A percentile compares a stretch with the other conserved stretches of the same genome.
phyloP scores from a whole-genome alignment of 2,329 filamentous ascomycete genomes.

The Pseudogymnoascus sp. region DNA sequence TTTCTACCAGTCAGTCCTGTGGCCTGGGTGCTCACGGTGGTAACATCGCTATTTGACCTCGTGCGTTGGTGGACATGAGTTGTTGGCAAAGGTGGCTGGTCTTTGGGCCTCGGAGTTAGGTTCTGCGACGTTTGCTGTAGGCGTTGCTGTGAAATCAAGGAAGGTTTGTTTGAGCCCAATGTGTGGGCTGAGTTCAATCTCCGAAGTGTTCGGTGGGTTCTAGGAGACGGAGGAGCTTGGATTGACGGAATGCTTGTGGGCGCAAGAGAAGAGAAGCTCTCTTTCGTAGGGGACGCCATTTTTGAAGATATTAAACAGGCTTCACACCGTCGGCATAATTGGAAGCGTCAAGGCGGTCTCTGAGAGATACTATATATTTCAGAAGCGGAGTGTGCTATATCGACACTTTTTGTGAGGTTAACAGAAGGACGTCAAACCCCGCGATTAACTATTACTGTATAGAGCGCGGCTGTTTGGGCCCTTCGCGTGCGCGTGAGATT shows the following conservation, averaged over 20 bases:
- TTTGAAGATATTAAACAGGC: neutral
- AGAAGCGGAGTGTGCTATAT: neutral
- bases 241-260: conserved; percentile 37
- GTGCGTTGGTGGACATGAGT: conserved; percentile 40
- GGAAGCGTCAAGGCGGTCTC: neutral
- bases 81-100: conserved; percentile 26
- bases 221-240: conserved; percentile 53
- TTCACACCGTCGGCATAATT: conserved; percentile 7
- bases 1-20: conserved; percentile 38
- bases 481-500: neutral
- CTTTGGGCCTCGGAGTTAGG: conserved; percentile 15
- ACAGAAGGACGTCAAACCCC: neutral
- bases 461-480: conserved; percentile 1
- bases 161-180: conserved; percentile 49
- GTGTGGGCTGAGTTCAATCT: conserved; percentile 71
- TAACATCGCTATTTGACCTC: conserved; percentile 69
- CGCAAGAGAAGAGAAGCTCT: conserved; percentile 24
- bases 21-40: conserved; percentile 33
- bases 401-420: neutral
- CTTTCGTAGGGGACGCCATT: conserved; percentile 24
- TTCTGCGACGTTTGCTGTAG: conserved; percentile 35
- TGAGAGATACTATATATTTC: neutral
- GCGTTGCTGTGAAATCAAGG: conserved; percentile 58
- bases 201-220: conserved; percentile 61
- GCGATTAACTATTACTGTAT: neutral